Evolutionary conservation across 305 asterid genomes (phyloP).

Genomic region (Rubia peregrina): DNA sequence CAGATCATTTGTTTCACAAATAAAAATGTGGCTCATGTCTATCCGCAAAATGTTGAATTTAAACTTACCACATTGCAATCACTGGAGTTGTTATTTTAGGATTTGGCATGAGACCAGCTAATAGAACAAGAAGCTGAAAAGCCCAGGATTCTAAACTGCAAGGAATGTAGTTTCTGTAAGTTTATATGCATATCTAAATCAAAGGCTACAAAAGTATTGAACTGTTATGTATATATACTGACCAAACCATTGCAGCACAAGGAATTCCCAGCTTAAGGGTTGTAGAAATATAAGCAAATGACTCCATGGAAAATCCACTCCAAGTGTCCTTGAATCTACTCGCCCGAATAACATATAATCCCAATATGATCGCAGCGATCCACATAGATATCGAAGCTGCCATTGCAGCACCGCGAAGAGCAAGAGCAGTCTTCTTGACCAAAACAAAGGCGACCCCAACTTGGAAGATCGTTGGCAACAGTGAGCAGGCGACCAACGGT

Average conservation of each 20-base stretch:
- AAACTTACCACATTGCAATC: conserved; percentile 72
- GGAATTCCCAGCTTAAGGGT: conserved; percentile 66
- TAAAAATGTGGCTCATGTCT: not conserved
- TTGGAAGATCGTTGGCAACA: conserved; percentile 41
- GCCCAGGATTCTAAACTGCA: conserved; percentile 75
- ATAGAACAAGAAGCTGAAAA: conserved; percentile 59
- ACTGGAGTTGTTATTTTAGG: conserved; percentile 53
- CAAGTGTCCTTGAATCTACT: conserved; percentile 45
- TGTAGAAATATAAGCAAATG: conserved; percentile 23
- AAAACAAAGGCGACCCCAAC: conserved; percentile 42
- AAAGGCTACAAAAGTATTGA: not conserved
- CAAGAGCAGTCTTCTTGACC: conserved; percentile 46
- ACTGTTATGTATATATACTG: conserved; percentile 14
- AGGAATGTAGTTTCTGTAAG: not conserved
- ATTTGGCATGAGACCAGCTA: conserved; percentile 73
- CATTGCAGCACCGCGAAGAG: conserved; percentile 54
- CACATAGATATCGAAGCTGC: conserved; percentile 62
- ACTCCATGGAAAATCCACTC: conserved; percentile 48
- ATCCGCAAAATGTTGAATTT: not conserved
- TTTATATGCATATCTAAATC: too few relatives aligned
- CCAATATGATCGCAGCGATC: conserved; percentile 49
- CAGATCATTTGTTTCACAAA: too few relatives aligned
- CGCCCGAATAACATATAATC: conserved; percentile 35
- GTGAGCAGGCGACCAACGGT: conserved; percentile 60
- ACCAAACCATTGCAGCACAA: conserved; percentile 90